Percentiles rank a stretch among this genome's conserved stretches.
Evolutionary conservation across 768 basidiomycete genomes (phyloP).

Genomic region (Rubroboletus pulcherrimus): DNA sequence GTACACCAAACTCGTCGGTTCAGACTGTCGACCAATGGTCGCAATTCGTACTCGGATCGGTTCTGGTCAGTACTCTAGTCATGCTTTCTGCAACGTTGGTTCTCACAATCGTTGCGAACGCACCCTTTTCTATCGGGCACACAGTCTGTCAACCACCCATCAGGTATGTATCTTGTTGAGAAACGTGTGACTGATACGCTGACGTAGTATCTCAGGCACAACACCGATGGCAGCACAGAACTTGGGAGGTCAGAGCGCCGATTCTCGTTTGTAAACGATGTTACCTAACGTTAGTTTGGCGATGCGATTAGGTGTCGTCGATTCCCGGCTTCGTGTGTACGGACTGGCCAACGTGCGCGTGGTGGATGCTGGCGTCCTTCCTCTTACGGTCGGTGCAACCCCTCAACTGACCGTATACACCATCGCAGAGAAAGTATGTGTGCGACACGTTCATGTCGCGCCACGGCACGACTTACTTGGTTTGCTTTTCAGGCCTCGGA

Average conservation of each 20-base stretch:
- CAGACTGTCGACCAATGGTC: not conserved
- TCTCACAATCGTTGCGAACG: not conserved
- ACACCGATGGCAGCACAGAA: constrained; percentile 1
- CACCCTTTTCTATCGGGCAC: not conserved
- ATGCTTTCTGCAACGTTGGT: not conserved
- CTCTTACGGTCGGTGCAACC: not conserved
- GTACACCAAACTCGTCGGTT: not conserved
- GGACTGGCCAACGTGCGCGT: not conserved
- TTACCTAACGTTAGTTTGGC: not conserved
- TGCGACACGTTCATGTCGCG: not conserved
- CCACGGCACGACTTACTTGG: not conserved
- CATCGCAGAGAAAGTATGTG: not conserved
- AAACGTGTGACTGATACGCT: not conserved
- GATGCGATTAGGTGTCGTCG: not conserved
- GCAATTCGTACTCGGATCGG: not conserved
- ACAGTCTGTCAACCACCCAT: not conserved
- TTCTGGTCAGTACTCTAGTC: not conserved
- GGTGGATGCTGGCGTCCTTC: not conserved
- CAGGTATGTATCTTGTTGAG: not conserved
- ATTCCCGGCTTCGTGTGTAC: not conserved
- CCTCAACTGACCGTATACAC: not conserved
- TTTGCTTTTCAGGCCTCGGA: not conserved
- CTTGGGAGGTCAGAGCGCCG: not conserved
- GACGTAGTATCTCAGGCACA: not conserved
- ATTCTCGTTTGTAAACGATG: not conserved